These are phyloP conservation scores for Penicillium canescens DNA, from an alignment of 495 filamentous ascomycete species.

Conservation along the genomic window DNA sequence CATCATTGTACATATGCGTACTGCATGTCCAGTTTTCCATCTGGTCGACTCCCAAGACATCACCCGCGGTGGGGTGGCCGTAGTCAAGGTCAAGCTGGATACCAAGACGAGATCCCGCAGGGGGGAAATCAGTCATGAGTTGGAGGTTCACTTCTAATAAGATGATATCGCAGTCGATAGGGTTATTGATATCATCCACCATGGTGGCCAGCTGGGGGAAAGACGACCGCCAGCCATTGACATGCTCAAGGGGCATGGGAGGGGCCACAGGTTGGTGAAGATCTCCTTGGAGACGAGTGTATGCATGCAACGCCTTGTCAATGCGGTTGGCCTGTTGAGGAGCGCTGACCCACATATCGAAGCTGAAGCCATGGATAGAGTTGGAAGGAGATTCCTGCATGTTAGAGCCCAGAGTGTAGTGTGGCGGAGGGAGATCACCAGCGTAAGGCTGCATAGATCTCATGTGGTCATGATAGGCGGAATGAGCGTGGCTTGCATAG, in stretches of 20 bases:
- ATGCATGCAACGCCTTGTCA: constrained; percentile 47
- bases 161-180: constrained; percentile 48
- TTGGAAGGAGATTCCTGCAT: constrained; percentile 34
- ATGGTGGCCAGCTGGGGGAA: constrained; percentile 47
- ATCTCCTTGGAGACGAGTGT: constrained; percentile 50
- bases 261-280: constrained; percentile 37
- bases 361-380: constrained; percentile 44
- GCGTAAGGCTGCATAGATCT: constrained; percentile 37
- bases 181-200: constrained; percentile 34
- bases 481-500: constrained; percentile 29
- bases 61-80: constrained; percentile 35
- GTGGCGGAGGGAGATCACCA: constrained; percentile 39
- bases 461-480: constrained; percentile 36
- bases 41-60: constrained; percentile 37
- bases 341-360: constrained; percentile 53
- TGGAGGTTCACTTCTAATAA: constrained; percentile 49
- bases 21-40: constrained; percentile 51
- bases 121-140: constrained; percentile 48
- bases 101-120: constrained; percentile 39
- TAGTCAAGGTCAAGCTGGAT: constrained; percentile 48
- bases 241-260: constrained; percentile 42
- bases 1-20: constrained; percentile 46
- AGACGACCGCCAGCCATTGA: constrained; percentile 44
- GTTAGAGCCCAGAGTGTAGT: constrained; percentile 37
- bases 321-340: constrained; percentile 42